Base-by-base conservation (phyloP, 768 basidiomycete genomes). In the Boletus vermiculosoides region DNA sequence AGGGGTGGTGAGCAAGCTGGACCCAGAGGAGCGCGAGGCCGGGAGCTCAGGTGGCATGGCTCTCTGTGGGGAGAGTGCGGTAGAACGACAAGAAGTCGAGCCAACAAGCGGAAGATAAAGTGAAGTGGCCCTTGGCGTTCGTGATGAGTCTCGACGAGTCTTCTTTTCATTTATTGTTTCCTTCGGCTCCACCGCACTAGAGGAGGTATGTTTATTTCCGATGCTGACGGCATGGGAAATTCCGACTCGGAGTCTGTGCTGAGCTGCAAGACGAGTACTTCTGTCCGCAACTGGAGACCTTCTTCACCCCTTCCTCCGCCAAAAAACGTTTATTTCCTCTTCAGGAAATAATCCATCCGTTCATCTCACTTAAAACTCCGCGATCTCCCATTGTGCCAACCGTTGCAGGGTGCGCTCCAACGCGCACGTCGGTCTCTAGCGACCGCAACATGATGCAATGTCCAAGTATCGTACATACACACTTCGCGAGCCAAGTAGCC, bases 21-120 rank as follows among this genome's bases (percentile, higher is more conserved):
- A 58, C 39, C 39, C 56, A 15, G 63, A 63, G 5, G 58, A 57
- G 33, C 31, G 45, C 6, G 59, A 56, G 23, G 9, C 31, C 0
- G 25, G 52, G 12, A 45, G 30, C n/a, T 54, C 52, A 13, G 46
- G 41, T 45, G 44, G 28, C 71, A 71, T 73, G 52, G 25, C 25
- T 45, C 49, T 50, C 49, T 23, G 36, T 48, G 51, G 45, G 22
- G 50, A 15, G 40, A 34, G 45, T 20, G 31, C 31, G 11, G 18
- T 23, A 34, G 10, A 33, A 28, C 13, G 41, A 54, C 22, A 16
- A 10, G 48, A 28, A 11, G 39, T 16, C 6, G 34, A 52, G 16
- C 39, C 13, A 41, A 4, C 12, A n/a, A 11, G 28, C 2, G n/a
- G 18, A 11, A 46, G 33, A 20, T 30, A 46, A 53, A 23, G n/a